Evolutionary conservation across 2,329 filamentous ascomycete species (phyloP).

Genomic region (Paracorniculantispora psalliotae): DNA sequence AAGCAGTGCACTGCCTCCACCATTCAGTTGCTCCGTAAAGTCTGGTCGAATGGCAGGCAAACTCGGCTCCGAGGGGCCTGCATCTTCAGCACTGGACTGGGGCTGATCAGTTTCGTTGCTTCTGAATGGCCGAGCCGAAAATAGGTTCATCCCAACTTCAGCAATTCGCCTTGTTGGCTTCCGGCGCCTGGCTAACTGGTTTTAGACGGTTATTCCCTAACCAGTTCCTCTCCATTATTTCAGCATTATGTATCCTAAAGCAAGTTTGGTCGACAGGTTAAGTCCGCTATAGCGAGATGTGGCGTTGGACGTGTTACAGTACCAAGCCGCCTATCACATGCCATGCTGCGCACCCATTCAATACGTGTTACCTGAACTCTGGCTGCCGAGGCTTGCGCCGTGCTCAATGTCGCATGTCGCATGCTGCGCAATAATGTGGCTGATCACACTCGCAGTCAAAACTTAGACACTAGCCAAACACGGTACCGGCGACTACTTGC

Average conservation of each 20-base stretch:
- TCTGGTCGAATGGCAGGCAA: background rate
- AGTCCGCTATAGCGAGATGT: background rate
- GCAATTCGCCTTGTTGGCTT: background rate
- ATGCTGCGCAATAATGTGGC: background rate
- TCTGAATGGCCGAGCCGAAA: background rate
- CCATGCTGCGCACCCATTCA: background rate
- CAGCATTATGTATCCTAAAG: too few relatives aligned
- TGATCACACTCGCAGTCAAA: background rate
- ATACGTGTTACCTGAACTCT: background rate
- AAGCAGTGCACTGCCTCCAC: background rate
- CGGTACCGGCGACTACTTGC: background rate
- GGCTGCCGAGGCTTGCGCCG: constrained; percentile 2
- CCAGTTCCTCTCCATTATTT: too few relatives aligned
- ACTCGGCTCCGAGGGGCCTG: background rate
- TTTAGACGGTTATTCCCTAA: background rate
- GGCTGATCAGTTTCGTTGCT: background rate
- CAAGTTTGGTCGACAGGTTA: too few relatives aligned
- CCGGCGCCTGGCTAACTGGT: background rate
- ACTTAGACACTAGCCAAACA: background rate
- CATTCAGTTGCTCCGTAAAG: background rate
- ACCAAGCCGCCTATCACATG: background rate
- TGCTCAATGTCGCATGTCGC: background rate
- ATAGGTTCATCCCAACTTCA: constrained; percentile 1
- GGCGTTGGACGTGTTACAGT: background rate
- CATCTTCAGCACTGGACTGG: background rate